Evolutionary conservation across 2,329 filamentous ascomycete species (phyloP).

Genomic region (Seiridium cupressi): DNA sequence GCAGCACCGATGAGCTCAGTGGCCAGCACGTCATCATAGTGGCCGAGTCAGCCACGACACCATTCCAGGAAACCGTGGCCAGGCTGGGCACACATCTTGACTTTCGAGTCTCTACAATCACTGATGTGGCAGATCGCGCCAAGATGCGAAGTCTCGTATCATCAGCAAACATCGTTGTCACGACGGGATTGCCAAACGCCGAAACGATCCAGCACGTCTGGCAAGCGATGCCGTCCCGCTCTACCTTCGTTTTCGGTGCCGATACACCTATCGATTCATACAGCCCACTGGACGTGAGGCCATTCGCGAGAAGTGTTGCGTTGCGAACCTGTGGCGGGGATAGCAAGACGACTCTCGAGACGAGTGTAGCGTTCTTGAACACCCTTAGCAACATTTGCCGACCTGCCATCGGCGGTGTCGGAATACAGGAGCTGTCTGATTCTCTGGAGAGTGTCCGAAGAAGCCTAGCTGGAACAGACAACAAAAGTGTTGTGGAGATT

Average conservation of each 20-base stretch:
- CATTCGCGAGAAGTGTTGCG: background rate
- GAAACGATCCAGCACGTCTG: background rate
- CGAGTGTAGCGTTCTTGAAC: background rate
- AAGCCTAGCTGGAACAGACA: background rate
- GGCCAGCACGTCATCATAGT: too few relatives aligned
- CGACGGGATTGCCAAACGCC: too few relatives aligned
- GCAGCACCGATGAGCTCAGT: too few relatives aligned
- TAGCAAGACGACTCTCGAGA: background rate
- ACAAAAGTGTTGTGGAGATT: background rate
- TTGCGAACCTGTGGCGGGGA: background rate
- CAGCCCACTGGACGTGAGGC: constrained; percentile 1
- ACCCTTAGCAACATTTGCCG: background rate
- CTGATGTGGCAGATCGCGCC: too few relatives aligned
- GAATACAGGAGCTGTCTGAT: constrained; percentile 1
- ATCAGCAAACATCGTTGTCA: too few relatives aligned
- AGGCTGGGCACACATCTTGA: background rate
- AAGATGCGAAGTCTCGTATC: background rate
- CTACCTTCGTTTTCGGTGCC: constrained; percentile 3
- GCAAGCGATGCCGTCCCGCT: background rate
- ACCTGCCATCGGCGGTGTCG: background rate
- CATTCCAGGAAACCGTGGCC: background rate
- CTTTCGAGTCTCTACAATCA: constrained; percentile 3
- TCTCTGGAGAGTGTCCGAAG: background rate
- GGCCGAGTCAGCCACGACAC: background rate
- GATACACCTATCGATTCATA: background rate